Conservation (phyloP, 2,329 filamentous ascomycete species). For the Penicillium paneum region DNA sequence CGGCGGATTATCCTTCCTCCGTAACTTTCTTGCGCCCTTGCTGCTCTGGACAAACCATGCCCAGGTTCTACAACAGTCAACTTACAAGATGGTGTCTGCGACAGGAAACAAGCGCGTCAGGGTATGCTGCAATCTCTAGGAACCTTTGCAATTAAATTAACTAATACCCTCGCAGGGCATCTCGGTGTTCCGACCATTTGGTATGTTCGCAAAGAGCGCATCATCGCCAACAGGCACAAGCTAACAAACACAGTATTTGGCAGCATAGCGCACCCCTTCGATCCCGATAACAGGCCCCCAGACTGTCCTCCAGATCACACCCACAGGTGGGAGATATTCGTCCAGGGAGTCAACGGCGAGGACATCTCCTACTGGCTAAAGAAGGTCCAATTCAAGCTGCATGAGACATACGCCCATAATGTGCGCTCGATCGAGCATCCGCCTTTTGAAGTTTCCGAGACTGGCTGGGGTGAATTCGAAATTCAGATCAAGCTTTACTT, state of each 20-base stretch:
- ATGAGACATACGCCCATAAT: conserved; percentile 92
- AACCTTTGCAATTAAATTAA: conserved; percentile 14
- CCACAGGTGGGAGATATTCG: conserved; percentile 93
- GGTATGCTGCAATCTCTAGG: conserved; percentile 27
- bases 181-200: conserved; percentile 48
- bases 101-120: conserved; percentile 55
- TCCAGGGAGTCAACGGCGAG: conserved; percentile 82
- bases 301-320: conserved; percentile 86
- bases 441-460: conserved; percentile 83
- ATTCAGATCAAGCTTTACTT: conserved; percentile 96
- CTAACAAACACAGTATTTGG: conserved; percentile 61
- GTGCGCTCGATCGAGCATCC: conserved; percentile 79
- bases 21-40: conserved; percentile 7
- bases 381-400: conserved; percentile 96
- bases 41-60: conserved; percentile 7
- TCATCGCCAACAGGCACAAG: neutral
- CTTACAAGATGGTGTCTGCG: conserved; percentile 50
- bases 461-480: conserved; percentile 97
- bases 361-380: conserved; percentile 95
- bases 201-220: conserved; percentile 26
- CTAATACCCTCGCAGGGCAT: conserved; percentile 39
- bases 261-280: conserved; percentile 75
- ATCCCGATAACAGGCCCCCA: conserved; percentile 70
- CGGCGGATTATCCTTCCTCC: conserved; percentile 2
- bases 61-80: neutral